Conservation (phyloP, 179 eudicot species). For the Gypsophila paniculata region DNA sequence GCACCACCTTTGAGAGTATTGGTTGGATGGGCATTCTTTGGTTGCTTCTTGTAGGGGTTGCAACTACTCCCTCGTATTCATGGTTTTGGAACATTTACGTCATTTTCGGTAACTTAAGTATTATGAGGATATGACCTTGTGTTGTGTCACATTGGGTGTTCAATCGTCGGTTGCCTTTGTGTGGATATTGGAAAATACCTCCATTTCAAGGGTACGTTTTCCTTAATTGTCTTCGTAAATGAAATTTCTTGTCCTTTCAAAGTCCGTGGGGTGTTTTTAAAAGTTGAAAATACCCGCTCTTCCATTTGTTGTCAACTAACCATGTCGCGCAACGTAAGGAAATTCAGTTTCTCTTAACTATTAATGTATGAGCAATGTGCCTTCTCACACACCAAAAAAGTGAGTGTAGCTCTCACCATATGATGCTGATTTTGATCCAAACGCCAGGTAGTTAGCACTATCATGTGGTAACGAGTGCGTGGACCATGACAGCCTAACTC, state of each 20-base stretch:
- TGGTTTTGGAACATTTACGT: too few relatives aligned
- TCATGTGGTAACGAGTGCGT: background rate
- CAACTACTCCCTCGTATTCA: too few relatives aligned
- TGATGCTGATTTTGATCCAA: background rate
- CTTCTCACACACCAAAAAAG: background rate
- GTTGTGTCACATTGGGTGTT: background rate
- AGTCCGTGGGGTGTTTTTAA: too few relatives aligned
- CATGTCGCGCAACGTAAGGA: background rate
- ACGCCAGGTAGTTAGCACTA: background rate
- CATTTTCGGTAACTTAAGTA: background rate
- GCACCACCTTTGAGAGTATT: background rate
- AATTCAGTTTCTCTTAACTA: background rate
- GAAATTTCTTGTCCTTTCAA: too few relatives aligned
- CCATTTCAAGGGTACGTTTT: background rate
- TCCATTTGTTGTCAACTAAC: too few relatives aligned
- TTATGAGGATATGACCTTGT: background rate
- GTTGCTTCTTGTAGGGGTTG: too few relatives aligned
- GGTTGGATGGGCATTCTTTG: too few relatives aligned
- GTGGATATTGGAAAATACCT: too few relatives aligned
- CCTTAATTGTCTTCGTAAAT: background rate
- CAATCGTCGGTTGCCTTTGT: too few relatives aligned
- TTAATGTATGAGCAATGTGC: background rate
- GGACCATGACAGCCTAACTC: slow-evolving; percentile 15
- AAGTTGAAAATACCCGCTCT: too few relatives aligned
- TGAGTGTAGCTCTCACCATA: too few relatives aligned